Evolutionary conservation across 1,284 basidiomycete genomes (phyloP).

Genomic region (Earliella scabrosa): DNA sequence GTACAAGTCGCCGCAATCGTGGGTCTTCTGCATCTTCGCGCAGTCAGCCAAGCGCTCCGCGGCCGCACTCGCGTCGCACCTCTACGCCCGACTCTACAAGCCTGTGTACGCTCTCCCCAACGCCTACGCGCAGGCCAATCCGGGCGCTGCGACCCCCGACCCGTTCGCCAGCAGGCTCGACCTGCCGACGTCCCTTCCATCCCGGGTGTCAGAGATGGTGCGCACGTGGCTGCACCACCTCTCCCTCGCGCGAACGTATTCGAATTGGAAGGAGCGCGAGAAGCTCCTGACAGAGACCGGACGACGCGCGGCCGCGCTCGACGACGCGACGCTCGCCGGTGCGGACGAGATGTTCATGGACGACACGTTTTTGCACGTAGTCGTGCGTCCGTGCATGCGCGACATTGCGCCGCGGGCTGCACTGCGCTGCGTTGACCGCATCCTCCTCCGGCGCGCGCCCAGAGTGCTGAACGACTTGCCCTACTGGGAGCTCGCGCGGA

Average conservation of each 20-base stretch:
- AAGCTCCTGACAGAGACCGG: neutral
- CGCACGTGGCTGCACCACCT: conserved; percentile 12
- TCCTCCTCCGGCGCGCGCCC: conserved; percentile 19
- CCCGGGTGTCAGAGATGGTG: conserved; percentile 6
- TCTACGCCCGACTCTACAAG: conserved; percentile 9
- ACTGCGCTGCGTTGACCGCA: conserved; percentile 17
- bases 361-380: conserved; percentile 18
- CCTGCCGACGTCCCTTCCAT: conserved; percentile 1
- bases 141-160: conserved; percentile 10
- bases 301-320: conserved; percentile 9
- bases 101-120: neutral
- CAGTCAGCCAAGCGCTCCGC: conserved; percentile 13
- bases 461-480: conserved; percentile 20
- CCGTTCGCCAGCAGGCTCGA: conserved; percentile 14
- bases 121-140: neutral
- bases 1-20: conserved; percentile 22
- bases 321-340: conserved; percentile 17
- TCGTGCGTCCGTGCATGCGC: conserved; percentile 23
- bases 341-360: conserved; percentile 27
- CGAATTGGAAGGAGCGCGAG: conserved; percentile 21
- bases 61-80: conserved; percentile 7
- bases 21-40: conserved; percentile 12
- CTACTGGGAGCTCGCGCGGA: conserved; percentile 16
- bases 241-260: conserved; percentile 8
- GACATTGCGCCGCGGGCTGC: conserved; percentile 18